Base-by-base conservation (phyloP, 768 basidiomycete species). In the Crepidotus variabilis region DNA sequence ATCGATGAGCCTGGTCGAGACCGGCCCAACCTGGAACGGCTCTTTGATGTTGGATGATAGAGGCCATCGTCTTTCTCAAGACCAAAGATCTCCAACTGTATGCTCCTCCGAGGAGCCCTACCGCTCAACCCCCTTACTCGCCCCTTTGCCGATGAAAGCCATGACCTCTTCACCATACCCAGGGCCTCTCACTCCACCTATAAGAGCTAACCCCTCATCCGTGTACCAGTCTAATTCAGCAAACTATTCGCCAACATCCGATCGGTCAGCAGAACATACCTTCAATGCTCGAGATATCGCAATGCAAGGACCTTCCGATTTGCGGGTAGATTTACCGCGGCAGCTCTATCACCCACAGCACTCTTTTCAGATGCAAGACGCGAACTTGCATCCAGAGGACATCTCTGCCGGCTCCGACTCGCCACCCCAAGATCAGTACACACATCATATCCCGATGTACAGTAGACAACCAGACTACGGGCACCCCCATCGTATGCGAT, bases 301-400 rank as follows among this genome's bases (percentile, higher is more conserved):
- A 58, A 60, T 70, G 60, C 72, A 75, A 49, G 72, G 72, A 45
- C 39, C 39, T 43, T 11, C 39, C 14, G 79, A 83, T 57, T 67
- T 74, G 51, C 78, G 81, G 55, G 80, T 81, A 33, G 75, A 74
- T 10, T 13, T 50, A 2, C 51, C 59, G 43, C 65, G 62, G 36
- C 78, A 78, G 61, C 79, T 80, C 63, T 78, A 79, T 43, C 80
- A 79, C 53, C 86, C 84, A 66, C 72, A 79, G 9, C 79, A 78
- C 23, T 65, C 80, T 20, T 85, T 79, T 63, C 72, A 76, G 53
- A 59, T 71, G 55, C 71, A 74, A 54, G 76, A 81, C 55, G 69
- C 61, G 8, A 63, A 52, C 47, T 50, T 65, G 21, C 61, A 55
- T 32, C 3, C 54, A 5, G 75, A 76, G 51, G 63, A 71, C 28